These are phyloP conservation scores for Sphenostylis stenocarpa DNA, from an alignment of 306 rosid species.

Conservation along the genomic window DNA sequence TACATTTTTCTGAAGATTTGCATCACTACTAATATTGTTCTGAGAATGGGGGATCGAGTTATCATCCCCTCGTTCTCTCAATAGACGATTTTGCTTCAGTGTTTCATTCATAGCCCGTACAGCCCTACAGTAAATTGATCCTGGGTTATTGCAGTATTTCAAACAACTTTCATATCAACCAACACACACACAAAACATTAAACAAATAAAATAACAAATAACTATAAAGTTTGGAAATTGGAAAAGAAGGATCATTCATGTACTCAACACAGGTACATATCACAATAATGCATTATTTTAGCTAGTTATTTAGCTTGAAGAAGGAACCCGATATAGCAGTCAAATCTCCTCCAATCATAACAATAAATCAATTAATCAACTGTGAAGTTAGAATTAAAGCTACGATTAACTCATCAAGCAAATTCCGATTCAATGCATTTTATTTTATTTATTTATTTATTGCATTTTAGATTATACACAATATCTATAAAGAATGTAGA, in stretches of 20 bases:
- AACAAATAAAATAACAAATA: slow-evolving; percentile 12
- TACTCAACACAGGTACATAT: slow-evolving; percentile 10
- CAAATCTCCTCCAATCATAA: not conserved
- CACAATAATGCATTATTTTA: slow-evolving; percentile 15
- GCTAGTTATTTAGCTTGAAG: slow-evolving; percentile 7
- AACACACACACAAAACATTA: slow-evolving; percentile 9
- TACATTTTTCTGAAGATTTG: slow-evolving; percentile 48
- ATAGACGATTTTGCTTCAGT: slow-evolving; percentile 88
- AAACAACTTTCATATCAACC: slow-evolving; percentile 22
- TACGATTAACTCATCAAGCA: slow-evolving; percentile 11
- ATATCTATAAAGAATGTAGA: not conserved
- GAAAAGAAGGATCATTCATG: slow-evolving; percentile 20
- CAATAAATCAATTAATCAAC: slow-evolving; percentile 15
- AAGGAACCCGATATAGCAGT: slow-evolving; percentile 4
- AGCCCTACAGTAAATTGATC: slow-evolving; percentile 65
- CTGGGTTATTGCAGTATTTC: slow-evolving; percentile 31
- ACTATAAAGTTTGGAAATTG: not conserved
- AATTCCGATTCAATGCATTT: not conserved
- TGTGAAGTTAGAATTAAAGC: slow-evolving; percentile 2
- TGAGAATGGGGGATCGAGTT: slow-evolving; percentile 59
- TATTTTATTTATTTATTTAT: no score
- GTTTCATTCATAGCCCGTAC: slow-evolving; percentile 98
- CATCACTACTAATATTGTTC: slow-evolving; percentile 37
- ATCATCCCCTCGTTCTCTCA: slow-evolving; percentile 69
- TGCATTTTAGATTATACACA: not conserved